Percentiles rank a stretch among this genome's conserved stretches.
phyloP scores from a whole-genome alignment of 1,284 basidiomycete genomes.

The Malassezia cuniculi region DNA sequence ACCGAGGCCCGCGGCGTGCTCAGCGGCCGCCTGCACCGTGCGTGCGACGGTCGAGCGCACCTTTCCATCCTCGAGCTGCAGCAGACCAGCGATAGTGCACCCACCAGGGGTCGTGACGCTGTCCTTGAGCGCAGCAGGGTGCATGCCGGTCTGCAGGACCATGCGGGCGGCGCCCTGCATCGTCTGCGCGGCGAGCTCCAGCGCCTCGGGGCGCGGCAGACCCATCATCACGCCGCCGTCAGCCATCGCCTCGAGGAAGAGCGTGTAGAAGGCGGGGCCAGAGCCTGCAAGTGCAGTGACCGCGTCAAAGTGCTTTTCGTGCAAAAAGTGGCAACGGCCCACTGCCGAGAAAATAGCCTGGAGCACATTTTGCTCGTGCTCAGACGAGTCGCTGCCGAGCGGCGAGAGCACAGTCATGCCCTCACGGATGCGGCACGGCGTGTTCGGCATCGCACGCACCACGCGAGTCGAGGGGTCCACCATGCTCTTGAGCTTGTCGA shows the following conservation, averaged over 20 bases:
- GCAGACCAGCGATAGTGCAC: slow-evolving; percentile 90
- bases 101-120: slow-evolving; percentile 96
- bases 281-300: slow-evolving; percentile 91
- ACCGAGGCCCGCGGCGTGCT: slow-evolving; percentile 38
- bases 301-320: slow-evolving; percentile 68
- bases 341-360: slow-evolving; percentile 38
- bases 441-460: slow-evolving; percentile 96
- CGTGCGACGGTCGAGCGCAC: slow-evolving; percentile 90
- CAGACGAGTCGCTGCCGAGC: slow-evolving; percentile 12
- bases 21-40: slow-evolving; percentile 60
- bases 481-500: slow-evolving; percentile 64
- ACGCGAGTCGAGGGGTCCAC: slow-evolving; percentile 67
- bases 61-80: slow-evolving; percentile 85
- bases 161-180: slow-evolving; percentile 93
- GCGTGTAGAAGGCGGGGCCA: slow-evolving; percentile 89
- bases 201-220: slow-evolving; percentile 76
- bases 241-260: slow-evolving; percentile 95
- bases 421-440: slow-evolving; percentile 56
- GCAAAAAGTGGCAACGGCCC: slow-evolving; percentile 34
- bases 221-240: slow-evolving; percentile 99
- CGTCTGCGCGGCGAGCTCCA: slow-evolving; percentile 94
- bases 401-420: slow-evolving; percentile 40
- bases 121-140: slow-evolving; percentile 95
- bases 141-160: slow-evolving; percentile 72
- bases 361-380: slow-evolving; percentile 26